Percentiles rank a stretch among this genome's conserved stretches.
Evolutionary conservation across 2,329 filamentous ascomycete genomes (phyloP).

Genomic region (Neonectria magnoliae): DNA sequence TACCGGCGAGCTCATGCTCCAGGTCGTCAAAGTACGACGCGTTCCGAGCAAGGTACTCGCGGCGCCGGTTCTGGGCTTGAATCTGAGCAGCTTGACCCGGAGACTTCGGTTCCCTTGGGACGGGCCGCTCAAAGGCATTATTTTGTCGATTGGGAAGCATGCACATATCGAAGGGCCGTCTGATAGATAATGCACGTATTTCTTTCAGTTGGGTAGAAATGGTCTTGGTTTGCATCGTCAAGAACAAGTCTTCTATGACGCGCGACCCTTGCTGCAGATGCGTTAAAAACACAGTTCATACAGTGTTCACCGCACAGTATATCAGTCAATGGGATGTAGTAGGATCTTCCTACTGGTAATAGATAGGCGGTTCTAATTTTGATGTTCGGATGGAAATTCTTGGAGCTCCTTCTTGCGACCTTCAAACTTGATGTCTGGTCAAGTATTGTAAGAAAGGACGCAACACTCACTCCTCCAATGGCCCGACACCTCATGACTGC

Average conservation of each 20-base stretch:
- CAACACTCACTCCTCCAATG: not conserved
- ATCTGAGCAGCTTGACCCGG: slow-evolving; percentile 58
- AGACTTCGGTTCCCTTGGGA: slow-evolving; percentile 57
- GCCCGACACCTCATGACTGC: no score
- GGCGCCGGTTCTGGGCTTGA: slow-evolving; percentile 77
- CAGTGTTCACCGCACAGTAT: not conserved
- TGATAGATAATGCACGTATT: not conserved
- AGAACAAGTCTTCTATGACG: not conserved
- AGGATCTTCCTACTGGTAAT: not conserved
- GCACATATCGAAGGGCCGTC: not conserved
- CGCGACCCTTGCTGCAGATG: not conserved
- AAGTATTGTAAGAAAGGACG: not conserved
- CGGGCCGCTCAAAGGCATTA: slow-evolving; percentile 47
- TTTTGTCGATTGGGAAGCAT: not conserved
- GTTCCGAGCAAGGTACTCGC: slow-evolving; percentile 78
- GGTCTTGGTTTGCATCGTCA: not conserved
- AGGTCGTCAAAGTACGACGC: slow-evolving; percentile 73
- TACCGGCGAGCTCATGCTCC: slow-evolving; percentile 67
- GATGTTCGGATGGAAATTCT: not conserved
- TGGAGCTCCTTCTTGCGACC: not conserved
- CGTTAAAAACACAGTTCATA: not conserved
- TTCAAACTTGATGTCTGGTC: not conserved
- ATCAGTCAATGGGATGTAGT: not conserved
- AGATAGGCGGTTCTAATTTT: not conserved
- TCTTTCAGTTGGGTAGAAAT: not conserved